phyloP scores from a whole-genome alignment of 345 rosid species.

The Aurinia saxatilis region DNA sequence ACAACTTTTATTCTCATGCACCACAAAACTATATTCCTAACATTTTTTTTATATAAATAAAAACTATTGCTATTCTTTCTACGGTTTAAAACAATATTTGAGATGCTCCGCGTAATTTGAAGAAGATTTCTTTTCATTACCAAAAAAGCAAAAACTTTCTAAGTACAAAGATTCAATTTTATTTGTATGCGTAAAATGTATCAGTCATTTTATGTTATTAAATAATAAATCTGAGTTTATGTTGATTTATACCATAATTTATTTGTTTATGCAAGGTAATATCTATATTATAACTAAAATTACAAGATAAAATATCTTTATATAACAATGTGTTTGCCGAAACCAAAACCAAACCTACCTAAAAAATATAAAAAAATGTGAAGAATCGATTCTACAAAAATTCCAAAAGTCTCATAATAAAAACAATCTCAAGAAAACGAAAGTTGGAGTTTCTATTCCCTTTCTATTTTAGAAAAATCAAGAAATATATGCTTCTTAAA shows the following conservation, averaged over 20 bases:
- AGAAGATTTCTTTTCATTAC: no score
- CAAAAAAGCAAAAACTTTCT: no score
- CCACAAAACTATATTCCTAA: conserved; percentile 16
- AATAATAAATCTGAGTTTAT: no score
- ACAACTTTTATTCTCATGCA: conserved; percentile 9
- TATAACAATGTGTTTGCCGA: no score
- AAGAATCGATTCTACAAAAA: conserved; percentile 15
- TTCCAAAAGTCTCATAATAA: not conserved
- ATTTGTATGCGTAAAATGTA: no score
- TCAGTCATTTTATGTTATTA: no score
- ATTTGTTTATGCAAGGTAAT: no score
- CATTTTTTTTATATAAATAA: not conserved
- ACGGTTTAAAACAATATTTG: not conserved
- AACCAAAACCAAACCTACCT: conserved; percentile 19
- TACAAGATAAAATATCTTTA: not conserved
- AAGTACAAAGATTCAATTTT: no score
- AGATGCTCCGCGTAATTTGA: no score
- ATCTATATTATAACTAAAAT: no score
- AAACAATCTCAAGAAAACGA: conserved; percentile 6
- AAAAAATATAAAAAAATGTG: not conserved
- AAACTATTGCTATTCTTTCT: not conserved
- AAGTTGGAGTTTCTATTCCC: conserved; percentile 21
- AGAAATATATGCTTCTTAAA: conserved; percentile 11
- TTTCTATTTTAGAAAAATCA: conserved; percentile 24
- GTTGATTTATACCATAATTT: no score